Evolutionary conservation across 139 green algal species (phyloP), one percentile per base, ranked within the genome.

Genomic region (Penium margaritaceum): DNA sequence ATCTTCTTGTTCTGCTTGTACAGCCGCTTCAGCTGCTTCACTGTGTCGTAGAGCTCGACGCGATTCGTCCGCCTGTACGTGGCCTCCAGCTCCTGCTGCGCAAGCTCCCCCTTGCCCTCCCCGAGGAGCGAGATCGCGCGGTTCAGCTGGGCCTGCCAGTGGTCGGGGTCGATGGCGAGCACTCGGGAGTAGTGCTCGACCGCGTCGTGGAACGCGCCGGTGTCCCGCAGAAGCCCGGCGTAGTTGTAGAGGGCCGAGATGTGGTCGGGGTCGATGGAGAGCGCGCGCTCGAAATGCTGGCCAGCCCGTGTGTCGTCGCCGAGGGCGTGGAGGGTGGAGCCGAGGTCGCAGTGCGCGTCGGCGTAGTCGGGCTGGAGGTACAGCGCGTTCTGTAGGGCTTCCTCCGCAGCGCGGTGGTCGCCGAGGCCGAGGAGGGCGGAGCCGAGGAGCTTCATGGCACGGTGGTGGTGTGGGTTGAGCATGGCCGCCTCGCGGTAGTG

Each of bases 381-480:
- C 34, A 91, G 67, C 1, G 87, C 74, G 30, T 81, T 44, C 67
- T 84, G 32, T 0, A 91, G 84, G 24, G 85, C 84, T 17, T 83
- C 73, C 53, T 77, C 68, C 14, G 87, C 87, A 1, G 76, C 81
- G 12, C 73, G 71, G 41, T 82, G 67, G 44, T 91, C 86, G 5
- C 87, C 87, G 30, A 87, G 65, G 0, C 81, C 87, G 55, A 83
- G 89, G 32, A 81, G 76, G 0, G 88, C 87, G 29, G 29, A 69
- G 47, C 87, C 87, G 27, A 92, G 75, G 27, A 91, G 78, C 82
- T 91, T 91, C 37, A 81, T 67, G 4, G 81, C 87, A 14, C 88
- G 76, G 69, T 72, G 76, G 58, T 91, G 87, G 27, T 75, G 24
- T 0, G 84, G 76, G 37, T 81, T 84, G 21, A 90, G 70, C 0